Conservation (phyloP, 768 basidiomycete species). For the Sarcodon sp. region DNA sequence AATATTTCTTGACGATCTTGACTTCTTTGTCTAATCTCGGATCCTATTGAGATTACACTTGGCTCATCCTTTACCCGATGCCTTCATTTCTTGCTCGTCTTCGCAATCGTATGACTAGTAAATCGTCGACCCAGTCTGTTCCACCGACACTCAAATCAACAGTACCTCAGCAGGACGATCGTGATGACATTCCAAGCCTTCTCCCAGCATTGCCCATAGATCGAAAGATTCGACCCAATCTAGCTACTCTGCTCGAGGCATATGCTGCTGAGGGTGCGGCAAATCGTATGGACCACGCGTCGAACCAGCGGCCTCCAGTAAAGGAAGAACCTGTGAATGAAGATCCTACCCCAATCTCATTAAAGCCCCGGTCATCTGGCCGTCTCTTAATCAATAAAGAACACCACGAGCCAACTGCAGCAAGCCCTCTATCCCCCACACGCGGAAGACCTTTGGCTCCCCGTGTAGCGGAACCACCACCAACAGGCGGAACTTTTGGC, state of each 20-base stretch:
- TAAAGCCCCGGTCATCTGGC: neutral
- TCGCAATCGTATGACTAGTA: conserved; percentile 10
- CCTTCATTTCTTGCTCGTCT: conserved; percentile 14
- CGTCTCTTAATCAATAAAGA: neutral
- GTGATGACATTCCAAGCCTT: neutral
- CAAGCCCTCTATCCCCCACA: neutral
- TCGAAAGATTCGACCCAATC: conserved; percentile 12
- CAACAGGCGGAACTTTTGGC: neutral
- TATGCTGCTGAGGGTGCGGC: conserved; percentile 2
- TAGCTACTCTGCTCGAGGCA: conserved; percentile 9
- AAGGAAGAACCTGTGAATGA: neutral
- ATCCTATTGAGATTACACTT: neutral
- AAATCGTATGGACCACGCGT: neutral
- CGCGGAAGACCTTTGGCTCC: neutral
- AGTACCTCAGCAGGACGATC: neutral
- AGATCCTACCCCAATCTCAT: neutral
- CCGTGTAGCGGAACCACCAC: neutral
- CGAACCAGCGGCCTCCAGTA: too few species aligned
- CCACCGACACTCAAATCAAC: neutral
- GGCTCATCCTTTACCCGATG: conserved; percentile 6
- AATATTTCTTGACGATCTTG: too few species aligned
- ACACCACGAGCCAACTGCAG: neutral
- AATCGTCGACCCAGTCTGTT: neutral
- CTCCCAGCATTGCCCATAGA: conserved; percentile 6
- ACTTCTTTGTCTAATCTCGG: too few species aligned